Evolutionary conservation across 2,329 filamentous ascomycete species (phyloP), one percentile per base, ranked within the genome.

Genomic region (Trichoderma gracile): DNA sequence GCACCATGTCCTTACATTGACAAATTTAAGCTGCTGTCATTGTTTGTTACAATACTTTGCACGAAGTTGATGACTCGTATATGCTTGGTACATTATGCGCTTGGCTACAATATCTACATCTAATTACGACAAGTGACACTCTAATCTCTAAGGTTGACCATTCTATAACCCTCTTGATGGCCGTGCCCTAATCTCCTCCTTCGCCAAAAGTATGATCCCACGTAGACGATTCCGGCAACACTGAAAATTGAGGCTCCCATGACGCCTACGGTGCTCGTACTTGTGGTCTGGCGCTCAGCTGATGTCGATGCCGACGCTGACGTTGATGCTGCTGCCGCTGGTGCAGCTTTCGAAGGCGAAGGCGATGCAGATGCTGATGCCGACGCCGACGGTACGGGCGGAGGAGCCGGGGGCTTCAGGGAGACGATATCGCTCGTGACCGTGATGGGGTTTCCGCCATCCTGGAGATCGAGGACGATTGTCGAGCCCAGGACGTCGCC

Each of bases 161-260:
- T 60, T n/a, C 46, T 60, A 15, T 60, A 60, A 7, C 57, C 57
- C 23, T 52, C 46, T 30, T 43, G 30, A 7, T 43, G 46, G 12
- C 46, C 33, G 9, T 30, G 19, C 12, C 33, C 23, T 43, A 2
- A 14, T 19, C 57, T 52, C 19, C 33, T 43, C 12, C 21, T 60
- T 52, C 33, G 21, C 46, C 57, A 60, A 7, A 50, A 60, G 2
- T 52, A 60, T 33, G 46, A 17, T 42, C 15, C 57, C 15, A 46
- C 57, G 12, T 60, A 60, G 5, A 50, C 49, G 12, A 60, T 8
- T 3, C 57, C 57, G 15, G 46, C 57, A 43, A 49, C 45, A 2
- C 45, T 38, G 19, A 60, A 60, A 9, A 60, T 49, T 17, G 57
- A 49, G 1, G 45, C 57, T 17, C 57, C 46, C 57, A 60, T 60